Base-by-base conservation (phyloP, 2,329 filamentous ascomycete genomes). In the Phyllosticta ampelicida region DNA sequence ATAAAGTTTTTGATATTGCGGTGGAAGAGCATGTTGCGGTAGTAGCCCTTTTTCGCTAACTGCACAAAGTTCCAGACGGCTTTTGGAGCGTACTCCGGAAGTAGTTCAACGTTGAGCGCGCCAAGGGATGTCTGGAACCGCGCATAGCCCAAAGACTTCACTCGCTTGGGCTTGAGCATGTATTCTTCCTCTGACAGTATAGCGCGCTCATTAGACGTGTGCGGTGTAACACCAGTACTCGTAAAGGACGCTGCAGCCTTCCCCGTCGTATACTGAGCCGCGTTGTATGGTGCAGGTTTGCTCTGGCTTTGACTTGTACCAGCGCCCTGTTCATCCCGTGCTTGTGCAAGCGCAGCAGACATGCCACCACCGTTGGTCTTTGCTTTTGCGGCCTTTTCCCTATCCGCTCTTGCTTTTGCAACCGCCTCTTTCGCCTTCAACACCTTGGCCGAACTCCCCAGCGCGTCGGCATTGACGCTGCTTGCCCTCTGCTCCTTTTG, bases 11-110 rank as follows among this genome's bases (percentile, higher is more conserved):
- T 86, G 65, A 99, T 96, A 70, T 95, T 96, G 62, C 94, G 85
- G 72, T 99, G 94, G 69, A 99, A 99, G 11, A 80, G 73, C 1
- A 96, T 86, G 62, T 82, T 83, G 55, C 83, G 84, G 75, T 97
- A 99, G 73, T 96, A 96, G 0, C 92, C 92, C 63, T 87, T 89
- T 68, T 96, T 87, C 1, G 90, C 84, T 4, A 99, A 77, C 58
- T 87, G 85, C 55, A 95, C 83, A 68, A 99, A 99, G 71, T 99
- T 99, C 90, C 92, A 99, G 1, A 97, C 94, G 0, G 94, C 90
- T 65, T 87, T 88, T 0, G 94, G 94, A 2, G 94, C 91, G 58
- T 86, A 88, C 69, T 99, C 94, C 1, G 94, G 89, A 62, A 92
- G 87, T 5, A 99, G 79, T 69, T 97, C 92, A 61, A 99, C 76